These are phyloP conservation scores for Leccinum sublutescens DNA, from an alignment of 768 basidiomycete species.

Conservation along the genomic window DNA sequence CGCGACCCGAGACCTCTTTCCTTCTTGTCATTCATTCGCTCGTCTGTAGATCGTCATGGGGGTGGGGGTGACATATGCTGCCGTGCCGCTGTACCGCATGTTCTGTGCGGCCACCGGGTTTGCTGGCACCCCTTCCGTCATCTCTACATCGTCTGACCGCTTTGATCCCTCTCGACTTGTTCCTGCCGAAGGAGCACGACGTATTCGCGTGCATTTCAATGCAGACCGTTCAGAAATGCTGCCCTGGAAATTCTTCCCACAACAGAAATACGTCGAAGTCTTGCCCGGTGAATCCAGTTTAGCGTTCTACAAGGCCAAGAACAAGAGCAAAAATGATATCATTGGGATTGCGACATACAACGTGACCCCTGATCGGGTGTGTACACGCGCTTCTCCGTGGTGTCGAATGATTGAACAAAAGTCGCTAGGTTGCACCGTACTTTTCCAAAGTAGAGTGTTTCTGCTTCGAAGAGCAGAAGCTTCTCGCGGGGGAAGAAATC, in stretches of 20 bases:
- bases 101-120: slow-evolving; percentile 99
- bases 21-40: slow-evolving; percentile 2
- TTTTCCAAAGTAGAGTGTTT: slow-evolving; percentile 99
- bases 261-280: slow-evolving; percentile 86
- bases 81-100: slow-evolving; percentile 95
- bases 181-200: slow-evolving; percentile 60
- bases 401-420: neutral
- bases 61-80: slow-evolving; percentile 90
- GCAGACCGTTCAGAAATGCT: slow-evolving; percentile 86
- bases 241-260: slow-evolving; percentile 91
- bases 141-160: slow-evolving; percentile 55
- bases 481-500: slow-evolving; percentile 93
- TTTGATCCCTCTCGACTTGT: slow-evolving; percentile 85
- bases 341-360: slow-evolving; percentile 99
- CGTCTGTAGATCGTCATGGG: slow-evolving; percentile 65
- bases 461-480: slow-evolving; percentile 97
- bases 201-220: slow-evolving; percentile 95
- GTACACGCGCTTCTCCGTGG: slow-evolving; percentile 24
- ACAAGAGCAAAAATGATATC: slow-evolving; percentile 79
- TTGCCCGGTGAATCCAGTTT: slow-evolving; percentile 94
- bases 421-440: slow-evolving; percentile 84
- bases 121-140: slow-evolving; percentile 89
- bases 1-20: slow-evolving; percentile 25
- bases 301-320: slow-evolving; percentile 95
- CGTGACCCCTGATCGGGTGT: slow-evolving; percentile 93